Evolutionary conservation across 148 eudicot species (phyloP), one percentile per base, ranked within the genome.

Genomic region (Drosera capensis): DNA sequence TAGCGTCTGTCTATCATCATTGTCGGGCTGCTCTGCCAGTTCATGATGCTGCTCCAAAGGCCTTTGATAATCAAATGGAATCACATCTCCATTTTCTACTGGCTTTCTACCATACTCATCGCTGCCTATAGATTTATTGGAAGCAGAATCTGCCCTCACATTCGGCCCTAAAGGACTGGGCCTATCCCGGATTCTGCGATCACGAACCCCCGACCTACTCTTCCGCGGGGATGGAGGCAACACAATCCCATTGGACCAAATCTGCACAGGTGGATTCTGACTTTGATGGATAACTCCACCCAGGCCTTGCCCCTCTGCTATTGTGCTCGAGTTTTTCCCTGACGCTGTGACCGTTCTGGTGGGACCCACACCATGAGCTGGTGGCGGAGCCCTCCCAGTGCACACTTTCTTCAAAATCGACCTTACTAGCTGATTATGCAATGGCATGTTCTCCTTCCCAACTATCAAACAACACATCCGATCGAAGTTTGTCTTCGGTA

Each of bases 381-480:
- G 59, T 5, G 82, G 82, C 6, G 82, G 72, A 20, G 34, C 38
- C 53, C 64, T 75, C 17, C 76, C 75, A 43, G n/a, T 60, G 65
- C 66, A 68, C 43, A 79, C 82, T 75, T 79, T 79, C 59, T 53
- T 72, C 47, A 79, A 49, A 49, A 79, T 67, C 0, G 77, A 64
- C 41, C 58, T 67, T 51, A 79, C 54, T 15, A 79, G 47, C 52
- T 64, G 73, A 75, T 79, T 79, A 56, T 79, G 87, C 41, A 79
- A 69, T 14, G 70, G 67, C 24, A 79, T 47, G 56, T 75, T 79
- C 43, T 75, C 79, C 59, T 76, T 66, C 29, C 87, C 87, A 46
- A 79, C 23, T 37, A 69, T 64, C 59, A 40, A 47, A 18, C 63
- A 23, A 62, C 87, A 79, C 18, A 64, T 59, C 61, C 56, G 69